Evolutionary conservation across 1,284 basidiomycete species (phyloP), one percentile per base, ranked within the genome.

Genomic region (Volvariella volvacea): DNA sequence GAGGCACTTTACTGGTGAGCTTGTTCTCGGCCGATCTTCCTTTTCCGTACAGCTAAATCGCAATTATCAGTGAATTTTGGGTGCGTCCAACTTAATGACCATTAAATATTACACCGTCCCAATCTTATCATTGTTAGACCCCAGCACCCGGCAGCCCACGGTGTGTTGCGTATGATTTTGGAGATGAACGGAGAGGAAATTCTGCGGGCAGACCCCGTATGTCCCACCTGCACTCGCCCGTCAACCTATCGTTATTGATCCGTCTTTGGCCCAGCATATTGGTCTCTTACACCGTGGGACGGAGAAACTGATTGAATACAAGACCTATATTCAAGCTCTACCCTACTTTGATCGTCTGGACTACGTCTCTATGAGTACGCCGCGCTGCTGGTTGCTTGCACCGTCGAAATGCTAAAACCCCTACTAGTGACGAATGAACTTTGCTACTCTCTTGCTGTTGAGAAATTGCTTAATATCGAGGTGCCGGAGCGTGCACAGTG

Each of bases 321-420:
- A 99, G 75, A 98, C 88, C 8, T 99, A 98, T 65, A 92, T 85
- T 12, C 96, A 98, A 72, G 95, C 95, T 2, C 72, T 97, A n/a
- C 96, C 95, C 2, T 98, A 99, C 73, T 99, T 99, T 66, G 95
- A 99, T 67, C 92, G 95, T 60, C 78, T 99, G 51, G 95, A 99
- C 74, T 99, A 99, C 60, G 93, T 97, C 46, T 97, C 94, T 41
- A 98, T 98, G 95, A 96, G 91, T 92, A 57, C 43, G 85, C 70
- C 9, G 6, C n/a, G 39, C 6, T 22, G 33, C n/a, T n/a, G 19
- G 15, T 32, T 16, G 30, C 20, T 1, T 14, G 20, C 34, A 15
- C 17, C 14, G 14, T 46, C 37, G 41, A 43, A 21, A 36, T 37
- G 25, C 48, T 41, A 28, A 39, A 39, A 31, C 41, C 37, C 41